A percentile compares a stretch with the other conserved stretches of the same genome.
Conservation (phyloP, 495 filamentous ascomycete species). For the Aspergillus panamensis region DNA sequence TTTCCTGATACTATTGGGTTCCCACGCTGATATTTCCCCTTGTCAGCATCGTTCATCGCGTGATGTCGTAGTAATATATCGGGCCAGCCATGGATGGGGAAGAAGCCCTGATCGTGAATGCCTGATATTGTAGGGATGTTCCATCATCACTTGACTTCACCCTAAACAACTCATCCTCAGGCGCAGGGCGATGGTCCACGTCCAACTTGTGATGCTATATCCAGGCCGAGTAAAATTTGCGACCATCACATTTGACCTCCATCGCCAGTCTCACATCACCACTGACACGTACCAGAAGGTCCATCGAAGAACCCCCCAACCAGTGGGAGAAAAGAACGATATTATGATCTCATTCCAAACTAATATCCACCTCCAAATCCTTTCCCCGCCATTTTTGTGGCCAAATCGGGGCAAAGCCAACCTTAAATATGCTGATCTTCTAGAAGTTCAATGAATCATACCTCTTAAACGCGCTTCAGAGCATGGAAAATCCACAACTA, state of each 20-base stretch:
- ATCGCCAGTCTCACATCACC: neutral
- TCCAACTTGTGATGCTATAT: neutral
- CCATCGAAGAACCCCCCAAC: neutral
- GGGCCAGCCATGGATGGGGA: neutral
- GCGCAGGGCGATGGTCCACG: neutral
- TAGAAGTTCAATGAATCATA: no score
- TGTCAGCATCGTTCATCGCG: conserved; percentile 14
- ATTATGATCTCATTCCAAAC: no score
- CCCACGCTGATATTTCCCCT: neutral
- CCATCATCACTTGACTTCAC: conserved; percentile 5
- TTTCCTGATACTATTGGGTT: conserved; percentile 4
- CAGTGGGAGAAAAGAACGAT: no score
- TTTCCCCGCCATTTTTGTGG: no score
- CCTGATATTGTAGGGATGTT: conserved; percentile 15
- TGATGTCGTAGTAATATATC: neutral
- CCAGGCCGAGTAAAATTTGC: neutral
- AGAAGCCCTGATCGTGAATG: conserved; percentile 5
- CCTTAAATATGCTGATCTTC: no score
- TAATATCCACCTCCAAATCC: no score
- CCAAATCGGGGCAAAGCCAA: no score
- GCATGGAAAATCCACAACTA: no score
- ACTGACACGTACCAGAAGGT: neutral
- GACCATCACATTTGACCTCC: neutral
- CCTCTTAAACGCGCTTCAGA: no score
- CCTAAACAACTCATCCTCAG: neutral